Base-by-base conservation (phyloP, 345 rosid species). In the Mangifera indica region DNA sequence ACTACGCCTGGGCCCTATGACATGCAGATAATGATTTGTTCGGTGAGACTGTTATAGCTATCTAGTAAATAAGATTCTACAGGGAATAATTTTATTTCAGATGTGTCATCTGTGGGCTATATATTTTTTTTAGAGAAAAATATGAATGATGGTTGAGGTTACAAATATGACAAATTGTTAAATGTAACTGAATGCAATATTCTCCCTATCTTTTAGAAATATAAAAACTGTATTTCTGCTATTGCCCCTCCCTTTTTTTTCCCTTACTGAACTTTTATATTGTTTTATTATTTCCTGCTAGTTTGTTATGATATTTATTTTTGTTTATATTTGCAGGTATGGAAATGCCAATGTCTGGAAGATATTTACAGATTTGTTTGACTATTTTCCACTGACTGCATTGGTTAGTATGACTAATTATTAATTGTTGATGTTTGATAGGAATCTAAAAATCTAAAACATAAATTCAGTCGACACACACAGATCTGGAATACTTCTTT, bases 301-400 rank as follows among this genome's bases (percentile, higher is more conserved):
- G 53, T 51, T 15, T 5, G 44, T 11, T 29, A 34, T 2, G 17
- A 63, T 46, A 63, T 53, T 51, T 26, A 20, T 59, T 52, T 5
- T 13, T 7, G 56, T 63, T 49, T 76, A 8, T 76, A n/a, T 76
- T 55, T 84, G 81, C 87, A 94, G 98, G 84, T 94, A 94, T 78
- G 99, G 99, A 49, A 94, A 88, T 77, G 98, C 98, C 65, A 89
- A 88, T 72, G 96, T 91, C 66, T 91, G 98, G 96, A 91, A 91
- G 85, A 89, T 75, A 72, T 91, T 89, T 72, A 92, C 99, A 32
- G 98, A 94, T 76, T 87, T 94, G 70, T 94, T 94, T 74, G 99
- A 94, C 76, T 94, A 90, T 86, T 89, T 95, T 70, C 97, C 99
- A 29, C 77, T 92, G 81, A 94, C 98, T 59, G 98, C 98, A 69